These are phyloP conservation scores for Sphaerulina musiva DNA, from an alignment of 2,329 filamentous ascomycete species.

Conservation along the genomic window DNA sequence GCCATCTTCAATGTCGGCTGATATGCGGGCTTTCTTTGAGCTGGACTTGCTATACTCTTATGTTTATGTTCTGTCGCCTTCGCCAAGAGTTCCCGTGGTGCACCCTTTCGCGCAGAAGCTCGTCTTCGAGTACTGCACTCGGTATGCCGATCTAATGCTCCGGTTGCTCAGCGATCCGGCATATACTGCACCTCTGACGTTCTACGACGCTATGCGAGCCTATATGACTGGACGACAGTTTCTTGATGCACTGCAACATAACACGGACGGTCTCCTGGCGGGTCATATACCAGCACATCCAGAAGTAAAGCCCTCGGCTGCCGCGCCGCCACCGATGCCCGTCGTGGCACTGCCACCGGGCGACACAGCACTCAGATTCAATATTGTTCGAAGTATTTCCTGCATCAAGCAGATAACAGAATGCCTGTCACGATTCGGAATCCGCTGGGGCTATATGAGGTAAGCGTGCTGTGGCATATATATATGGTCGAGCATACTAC, in stretches of 20 bases:
- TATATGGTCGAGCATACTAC: slow-evolving; percentile 1
- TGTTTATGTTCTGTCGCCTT: slow-evolving; percentile 80
- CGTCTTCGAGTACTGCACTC: slow-evolving; percentile 23
- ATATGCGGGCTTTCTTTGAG: slow-evolving; percentile 71
- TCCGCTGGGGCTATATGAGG: slow-evolving; percentile 45
- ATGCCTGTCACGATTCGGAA: slow-evolving; percentile 42
- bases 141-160: slow-evolving; percentile 62
- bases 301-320: slow-evolving; percentile 34
- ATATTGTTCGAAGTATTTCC: slow-evolving; percentile 38
- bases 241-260: slow-evolving; percentile 50
- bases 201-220: slow-evolving; percentile 77
- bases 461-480: slow-evolving; percentile 10
- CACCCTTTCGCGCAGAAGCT: slow-evolving; percentile 63
- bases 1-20: slow-evolving; percentile 56
- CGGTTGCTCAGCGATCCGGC: slow-evolving; percentile 56
- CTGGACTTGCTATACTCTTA: slow-evolving; percentile 87
- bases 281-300: slow-evolving; percentile 38
- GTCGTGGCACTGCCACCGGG: slow-evolving; percentile 28
- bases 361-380: slow-evolving; percentile 29
- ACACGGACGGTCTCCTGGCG: slow-evolving; percentile 43
- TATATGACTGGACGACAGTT: slow-evolving; percentile 62
- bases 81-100: slow-evolving; percentile 63
- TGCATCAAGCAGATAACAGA: slow-evolving; percentile 45
- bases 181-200: slow-evolving; percentile 67
- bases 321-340: slow-evolving; percentile 32